Percentiles rank a stretch among this genome's conserved stretches.
phyloP scores from a whole-genome alignment of 768 basidiomycete genomes.

The Pulveroboletus ravenelii region DNA sequence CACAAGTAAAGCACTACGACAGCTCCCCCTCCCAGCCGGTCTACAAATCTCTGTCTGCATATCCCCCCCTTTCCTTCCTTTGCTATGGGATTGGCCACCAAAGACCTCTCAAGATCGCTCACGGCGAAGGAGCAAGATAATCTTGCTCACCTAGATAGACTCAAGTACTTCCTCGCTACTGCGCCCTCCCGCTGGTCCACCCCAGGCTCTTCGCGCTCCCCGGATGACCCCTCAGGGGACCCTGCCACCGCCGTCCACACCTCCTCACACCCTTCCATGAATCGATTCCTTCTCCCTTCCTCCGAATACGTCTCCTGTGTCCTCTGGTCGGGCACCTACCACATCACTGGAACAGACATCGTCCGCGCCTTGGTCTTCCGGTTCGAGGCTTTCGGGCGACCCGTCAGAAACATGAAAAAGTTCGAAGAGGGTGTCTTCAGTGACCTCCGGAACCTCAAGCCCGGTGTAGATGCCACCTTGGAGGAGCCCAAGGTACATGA shows the following conservation, averaged over 20 bases:
- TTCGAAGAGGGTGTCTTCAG: conserved; percentile 97
- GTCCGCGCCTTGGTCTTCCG: conserved; percentile 92
- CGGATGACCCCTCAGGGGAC: conserved; percentile 14
- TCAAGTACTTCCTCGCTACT: conserved; percentile 87
- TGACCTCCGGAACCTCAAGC: conserved; percentile 90
- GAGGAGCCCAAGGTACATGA: conserved; percentile 89
- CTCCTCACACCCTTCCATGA: conserved; percentile 71
- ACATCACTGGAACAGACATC: conserved; percentile 96
- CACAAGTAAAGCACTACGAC: conserved; percentile 14
- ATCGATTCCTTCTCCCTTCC: conserved; percentile 82
- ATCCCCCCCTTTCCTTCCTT: conserved; percentile 12
- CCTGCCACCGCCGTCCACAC: conserved; percentile 34
- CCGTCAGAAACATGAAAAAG: conserved; percentile 91
- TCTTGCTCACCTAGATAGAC: conserved; percentile 70
- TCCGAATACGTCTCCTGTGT: conserved; percentile 89
- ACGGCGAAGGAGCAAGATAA: conserved; percentile 62
- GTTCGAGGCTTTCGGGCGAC: conserved; percentile 88
- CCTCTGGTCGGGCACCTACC: conserved; percentile 85
- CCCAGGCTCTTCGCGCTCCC: conserved; percentile 27
- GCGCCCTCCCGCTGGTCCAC: conserved; percentile 72
- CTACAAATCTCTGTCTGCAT: conserved; percentile 3
- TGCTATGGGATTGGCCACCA: conserved; percentile 26
- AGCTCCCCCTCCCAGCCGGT: conserved; percentile 9
- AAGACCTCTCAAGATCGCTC: conserved; percentile 43
- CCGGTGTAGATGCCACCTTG: conserved; percentile 84